Conservation (phyloP, 2,329 filamentous ascomycete genomes). For the Zalaria sp. region DNA sequence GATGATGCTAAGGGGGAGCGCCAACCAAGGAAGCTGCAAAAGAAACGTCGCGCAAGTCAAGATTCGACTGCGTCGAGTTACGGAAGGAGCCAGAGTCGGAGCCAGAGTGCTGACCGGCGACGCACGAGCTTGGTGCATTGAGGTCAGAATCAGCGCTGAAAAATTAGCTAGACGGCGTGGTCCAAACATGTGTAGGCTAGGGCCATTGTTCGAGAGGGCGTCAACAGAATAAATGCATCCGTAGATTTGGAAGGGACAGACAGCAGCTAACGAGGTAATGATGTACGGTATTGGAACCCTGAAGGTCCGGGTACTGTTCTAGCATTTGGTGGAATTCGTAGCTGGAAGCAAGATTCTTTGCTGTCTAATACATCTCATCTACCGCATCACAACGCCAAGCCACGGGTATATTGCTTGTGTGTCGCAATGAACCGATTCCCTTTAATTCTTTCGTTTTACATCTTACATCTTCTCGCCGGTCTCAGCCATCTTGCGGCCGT, state of each 20-base stretch:
- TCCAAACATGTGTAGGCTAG: constrained; percentile 3
- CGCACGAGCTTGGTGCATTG: background rate
- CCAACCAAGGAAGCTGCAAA: constrained; percentile 13
- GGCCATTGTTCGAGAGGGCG: constrained; percentile 1
- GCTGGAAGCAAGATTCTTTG: too few species aligned
- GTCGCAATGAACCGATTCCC: too few species aligned
- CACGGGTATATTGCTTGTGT: too few species aligned
- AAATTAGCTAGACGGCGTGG: background rate
- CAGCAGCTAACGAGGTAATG: too few species aligned
- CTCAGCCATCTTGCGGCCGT: constrained; percentile 23
- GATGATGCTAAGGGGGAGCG: background rate
- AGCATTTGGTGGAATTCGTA: too few species aligned
- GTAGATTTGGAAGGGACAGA: background rate
- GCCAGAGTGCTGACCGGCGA: background rate
- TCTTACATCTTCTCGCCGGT: constrained; percentile 17
- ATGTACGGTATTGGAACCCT: too few species aligned
- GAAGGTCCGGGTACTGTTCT: too few species aligned
- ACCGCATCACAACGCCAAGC: too few species aligned
- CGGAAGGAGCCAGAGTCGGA: background rate
- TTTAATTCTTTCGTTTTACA: too few species aligned
- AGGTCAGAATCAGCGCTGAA: constrained; percentile 1
- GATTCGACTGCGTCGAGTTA: constrained; percentile 5
- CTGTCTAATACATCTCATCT: too few species aligned
- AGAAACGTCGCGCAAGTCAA: constrained; percentile 14
- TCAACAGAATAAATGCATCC: background rate